Percentiles rank a stretch among this genome's conserved stretches.
phyloP scores from a whole-genome alignment of 2,329 filamentous ascomycete genomes.

The Calonectria fujianensis region DNA sequence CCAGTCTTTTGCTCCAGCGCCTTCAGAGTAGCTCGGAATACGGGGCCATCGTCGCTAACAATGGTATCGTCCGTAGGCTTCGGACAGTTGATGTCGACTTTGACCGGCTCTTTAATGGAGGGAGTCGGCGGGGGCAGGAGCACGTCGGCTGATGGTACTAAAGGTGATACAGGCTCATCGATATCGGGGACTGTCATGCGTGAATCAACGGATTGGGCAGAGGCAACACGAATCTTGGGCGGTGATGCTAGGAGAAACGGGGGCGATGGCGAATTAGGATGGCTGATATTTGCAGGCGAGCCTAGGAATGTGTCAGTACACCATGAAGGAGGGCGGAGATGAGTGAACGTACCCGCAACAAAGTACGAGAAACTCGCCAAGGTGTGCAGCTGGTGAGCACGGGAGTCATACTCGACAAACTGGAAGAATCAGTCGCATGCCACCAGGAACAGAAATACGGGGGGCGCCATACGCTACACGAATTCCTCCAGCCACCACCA shows the following conservation, averaged over 20 bases:
- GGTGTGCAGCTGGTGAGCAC: slow-evolving; percentile 90
- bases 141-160: slow-evolving; percentile 63
- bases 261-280: slow-evolving; percentile 81
- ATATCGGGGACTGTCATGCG: slow-evolving; percentile 83
- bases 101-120: slow-evolving; percentile 74
- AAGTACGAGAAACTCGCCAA: slow-evolving; percentile 96
- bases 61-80: slow-evolving; percentile 90
- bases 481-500: slow-evolving; percentile 95
- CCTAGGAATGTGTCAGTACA: slow-evolving; percentile 61
- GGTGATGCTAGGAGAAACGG: slow-evolving; percentile 84
- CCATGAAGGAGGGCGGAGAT: slow-evolving; percentile 23
- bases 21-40: slow-evolving; percentile 98
- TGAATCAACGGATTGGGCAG: slow-evolving; percentile 89
- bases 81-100: slow-evolving; percentile 90
- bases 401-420: slow-evolving; percentile 98
- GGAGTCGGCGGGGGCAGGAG: slow-evolving; percentile 53
- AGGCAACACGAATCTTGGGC: slow-evolving; percentile 88
- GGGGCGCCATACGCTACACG: slow-evolving; percentile 82
- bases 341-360: slow-evolving; percentile 81
- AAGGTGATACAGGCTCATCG: slow-evolving; percentile 76
- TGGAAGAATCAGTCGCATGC: slow-evolving; percentile 60
- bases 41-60: slow-evolving; percentile 91
- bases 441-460: slow-evolving; percentile 10
- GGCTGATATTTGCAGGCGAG: slow-evolving; percentile 66
- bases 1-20: slow-evolving; percentile 96